These are phyloP conservation scores for Antrodiella citrinella DNA, from an alignment of 768 basidiomycete genomes.

Conservation along the genomic window DNA sequence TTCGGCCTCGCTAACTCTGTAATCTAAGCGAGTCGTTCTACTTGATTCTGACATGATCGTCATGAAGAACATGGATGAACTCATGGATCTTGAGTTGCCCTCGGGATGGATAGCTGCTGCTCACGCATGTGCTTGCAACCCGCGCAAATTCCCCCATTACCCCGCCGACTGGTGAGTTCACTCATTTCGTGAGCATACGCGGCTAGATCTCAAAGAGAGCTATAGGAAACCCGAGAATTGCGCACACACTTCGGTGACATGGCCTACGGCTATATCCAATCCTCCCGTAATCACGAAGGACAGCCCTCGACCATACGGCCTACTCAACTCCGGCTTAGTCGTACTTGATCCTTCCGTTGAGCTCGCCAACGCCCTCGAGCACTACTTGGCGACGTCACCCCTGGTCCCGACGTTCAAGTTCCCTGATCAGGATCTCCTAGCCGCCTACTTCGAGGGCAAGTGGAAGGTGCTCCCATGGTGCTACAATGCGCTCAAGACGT, in stretches of 20 bases:
- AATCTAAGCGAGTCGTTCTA: slow-evolving; percentile 62
- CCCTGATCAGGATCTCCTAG: slow-evolving; percentile 89
- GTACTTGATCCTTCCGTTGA: slow-evolving; percentile 67
- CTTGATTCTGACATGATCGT: slow-evolving; percentile 89
- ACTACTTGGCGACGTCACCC: slow-evolving; percentile 50
- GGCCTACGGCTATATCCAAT: slow-evolving; percentile 38
- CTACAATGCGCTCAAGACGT: slow-evolving; percentile 91
- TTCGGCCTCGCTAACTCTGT: neutral
- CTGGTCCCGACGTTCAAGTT: slow-evolving; percentile 55
- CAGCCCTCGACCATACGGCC: slow-evolving; percentile 69
- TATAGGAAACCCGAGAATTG: slow-evolving; percentile 90
- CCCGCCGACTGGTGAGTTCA: slow-evolving; percentile 70
- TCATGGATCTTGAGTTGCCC: slow-evolving; percentile 46
- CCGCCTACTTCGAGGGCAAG: slow-evolving; percentile 66
- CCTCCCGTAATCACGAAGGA: slow-evolving; percentile 31
- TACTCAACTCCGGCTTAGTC: slow-evolving; percentile 86
- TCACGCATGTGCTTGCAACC: slow-evolving; percentile 94
- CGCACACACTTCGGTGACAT: slow-evolving; percentile 52
- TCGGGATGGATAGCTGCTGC: slow-evolving; percentile 75
- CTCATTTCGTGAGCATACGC: neutral
- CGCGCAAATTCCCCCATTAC: slow-evolving; percentile 75
- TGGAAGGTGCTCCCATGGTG: slow-evolving; percentile 80
- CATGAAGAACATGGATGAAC: slow-evolving; percentile 74
- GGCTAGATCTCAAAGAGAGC: too few relatives aligned
- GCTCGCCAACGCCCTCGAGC: slow-evolving; percentile 43